A percentile compares a stretch with the other conserved stretches of the same genome.
Evolutionary conservation across 2,329 filamentous ascomycete genomes (phyloP).

Genomic region (Huntiella moniliformis): DNA sequence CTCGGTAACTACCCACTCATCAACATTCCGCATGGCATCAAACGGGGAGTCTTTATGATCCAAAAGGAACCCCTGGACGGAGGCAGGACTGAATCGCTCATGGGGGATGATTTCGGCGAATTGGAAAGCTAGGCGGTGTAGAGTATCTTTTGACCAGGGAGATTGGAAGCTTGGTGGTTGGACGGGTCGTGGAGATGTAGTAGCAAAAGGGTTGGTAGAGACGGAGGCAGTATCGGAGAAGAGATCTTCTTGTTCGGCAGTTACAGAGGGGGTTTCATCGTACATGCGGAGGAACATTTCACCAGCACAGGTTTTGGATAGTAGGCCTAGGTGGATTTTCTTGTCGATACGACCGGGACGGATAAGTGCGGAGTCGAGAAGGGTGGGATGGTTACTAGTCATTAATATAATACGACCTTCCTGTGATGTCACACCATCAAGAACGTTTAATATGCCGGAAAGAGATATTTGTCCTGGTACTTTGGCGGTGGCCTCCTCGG

Average conservation of each 20-base stretch:
- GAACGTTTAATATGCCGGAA: conserved; percentile 63
- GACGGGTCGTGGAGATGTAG: neutral
- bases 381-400: conserved; percentile 61
- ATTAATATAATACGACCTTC: conserved; percentile 66
- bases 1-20: conserved; percentile 8
- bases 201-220: neutral
- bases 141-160: conserved; percentile 2
- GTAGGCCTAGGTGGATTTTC: conserved; percentile 44
- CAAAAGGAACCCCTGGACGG: conserved; percentile 46
- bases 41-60: conserved; percentile 40
- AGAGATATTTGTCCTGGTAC: conserved; percentile 28
- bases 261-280: conserved; percentile 2
- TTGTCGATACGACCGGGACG: conserved; percentile 56
- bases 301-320: conserved; percentile 31
- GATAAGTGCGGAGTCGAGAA: conserved; percentile 54
- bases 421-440: conserved; percentile 64
- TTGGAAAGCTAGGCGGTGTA: conserved; percentile 12
- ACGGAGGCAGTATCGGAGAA: conserved; percentile 4
- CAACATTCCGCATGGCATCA: conserved; percentile 33
- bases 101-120: conserved; percentile 37
- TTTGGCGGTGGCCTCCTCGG: conserved; percentile 11
- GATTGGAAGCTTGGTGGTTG: no score
- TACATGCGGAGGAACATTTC: conserved; percentile 47
- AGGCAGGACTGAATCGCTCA: conserved; percentile 36
- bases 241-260: conserved; percentile 3